phyloP scores from a whole-genome alignment of 2,329 filamentous ascomycete species.

The Fusarium sacchari region DNA sequence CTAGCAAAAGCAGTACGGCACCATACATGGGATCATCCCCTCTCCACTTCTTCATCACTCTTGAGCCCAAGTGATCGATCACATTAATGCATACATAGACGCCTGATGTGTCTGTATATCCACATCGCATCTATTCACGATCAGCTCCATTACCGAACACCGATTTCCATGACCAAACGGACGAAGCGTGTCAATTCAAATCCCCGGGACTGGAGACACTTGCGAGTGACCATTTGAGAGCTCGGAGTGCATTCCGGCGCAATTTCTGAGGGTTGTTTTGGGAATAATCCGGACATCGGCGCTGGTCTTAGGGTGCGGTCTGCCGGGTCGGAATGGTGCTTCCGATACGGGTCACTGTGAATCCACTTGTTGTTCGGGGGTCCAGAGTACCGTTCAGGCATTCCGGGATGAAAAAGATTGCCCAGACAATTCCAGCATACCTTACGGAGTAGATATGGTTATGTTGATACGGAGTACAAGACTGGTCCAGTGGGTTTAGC shows the following conservation, averaged over 20 bases:
- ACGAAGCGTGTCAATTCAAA: background rate
- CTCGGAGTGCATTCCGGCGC: background rate
- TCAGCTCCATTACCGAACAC: background rate
- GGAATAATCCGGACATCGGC: background rate
- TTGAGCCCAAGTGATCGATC: slow-evolving; percentile 17
- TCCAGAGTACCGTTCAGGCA: background rate
- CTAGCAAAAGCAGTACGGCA: background rate
- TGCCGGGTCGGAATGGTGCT: slow-evolving; percentile 26
- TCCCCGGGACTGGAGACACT: background rate
- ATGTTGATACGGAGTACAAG: too few relatives aligned
- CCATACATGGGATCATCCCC: background rate
- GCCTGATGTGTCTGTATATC: slow-evolving; percentile 5
- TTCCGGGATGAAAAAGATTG: background rate
- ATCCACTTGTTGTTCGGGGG: slow-evolving; percentile 27
- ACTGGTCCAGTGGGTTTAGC: background rate
- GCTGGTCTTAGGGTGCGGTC: background rate
- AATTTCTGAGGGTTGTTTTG: background rate
- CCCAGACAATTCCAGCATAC: background rate
- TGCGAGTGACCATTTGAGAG: background rate
- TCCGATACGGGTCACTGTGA: slow-evolving; percentile 20
- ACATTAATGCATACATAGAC: background rate
- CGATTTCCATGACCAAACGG: background rate
- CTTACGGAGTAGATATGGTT: too few relatives aligned
- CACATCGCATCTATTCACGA: slow-evolving; percentile 10
- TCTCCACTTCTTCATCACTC: slow-evolving; percentile 1